Evolutionary conservation across 345 rosid species (phyloP).

Genomic region (Aquilaria yunnanensis): DNA sequence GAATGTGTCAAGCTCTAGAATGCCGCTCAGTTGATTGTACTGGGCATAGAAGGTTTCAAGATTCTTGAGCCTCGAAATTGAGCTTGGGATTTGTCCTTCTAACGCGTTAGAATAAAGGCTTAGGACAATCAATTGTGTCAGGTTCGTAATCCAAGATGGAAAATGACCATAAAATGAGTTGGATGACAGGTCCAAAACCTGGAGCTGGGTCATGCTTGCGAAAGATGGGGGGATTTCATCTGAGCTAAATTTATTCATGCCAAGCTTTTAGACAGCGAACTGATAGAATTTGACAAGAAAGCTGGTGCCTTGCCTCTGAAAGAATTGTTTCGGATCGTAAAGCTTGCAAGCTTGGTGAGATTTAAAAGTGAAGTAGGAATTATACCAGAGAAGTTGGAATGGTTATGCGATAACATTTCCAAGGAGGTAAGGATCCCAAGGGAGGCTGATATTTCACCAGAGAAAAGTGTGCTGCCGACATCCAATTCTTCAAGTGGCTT

Average conservation of each 20-base stretch:
- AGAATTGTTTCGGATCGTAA: background rate
- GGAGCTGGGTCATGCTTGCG: background rate
- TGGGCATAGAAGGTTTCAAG: background rate
- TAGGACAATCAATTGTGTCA: background rate
- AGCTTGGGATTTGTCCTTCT: conserved; percentile 8
- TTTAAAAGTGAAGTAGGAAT: background rate
- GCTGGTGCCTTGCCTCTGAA: background rate
- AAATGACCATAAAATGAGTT: background rate
- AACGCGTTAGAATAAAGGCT: background rate
- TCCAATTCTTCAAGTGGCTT: background rate
- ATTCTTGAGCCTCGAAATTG: conserved; percentile 1
- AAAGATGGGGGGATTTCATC: background rate
- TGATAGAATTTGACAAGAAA: background rate
- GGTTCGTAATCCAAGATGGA: background rate
- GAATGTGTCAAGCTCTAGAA: too few relatives aligned
- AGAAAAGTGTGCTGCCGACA: background rate
- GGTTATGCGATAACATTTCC: background rate
- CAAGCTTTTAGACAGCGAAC: too few relatives aligned
- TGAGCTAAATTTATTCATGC: background rate
- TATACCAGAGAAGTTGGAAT: background rate
- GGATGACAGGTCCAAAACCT: background rate
- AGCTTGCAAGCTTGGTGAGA: background rate
- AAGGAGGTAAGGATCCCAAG: background rate
- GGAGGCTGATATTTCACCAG: background rate
- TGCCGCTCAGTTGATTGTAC: background rate